Base-by-base conservation (phyloP, 2,329 filamentous ascomycete species). In the Samsoniella hepiali region DNA sequence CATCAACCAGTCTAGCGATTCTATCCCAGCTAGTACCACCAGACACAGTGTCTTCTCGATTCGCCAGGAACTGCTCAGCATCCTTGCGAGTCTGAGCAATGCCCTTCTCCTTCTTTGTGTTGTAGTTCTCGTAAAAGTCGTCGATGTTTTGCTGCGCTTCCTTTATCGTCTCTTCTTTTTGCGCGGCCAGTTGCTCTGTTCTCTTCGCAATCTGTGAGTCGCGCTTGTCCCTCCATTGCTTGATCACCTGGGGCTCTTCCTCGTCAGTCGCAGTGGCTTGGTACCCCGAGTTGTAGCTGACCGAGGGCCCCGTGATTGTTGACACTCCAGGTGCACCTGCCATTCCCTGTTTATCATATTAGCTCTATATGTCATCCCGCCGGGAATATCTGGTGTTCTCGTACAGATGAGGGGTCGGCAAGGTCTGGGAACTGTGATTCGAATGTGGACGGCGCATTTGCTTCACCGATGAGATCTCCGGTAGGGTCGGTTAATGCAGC, bases 101-200 rank as follows among this genome's bases (percentile, higher is more conserved):
- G 65, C 86, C 87, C 84, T 98, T 98, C 76, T 99, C 95, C 76
- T 95, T 94, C 81, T 97, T 97, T 77, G 90, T 88, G 82, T 98
- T 98, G 83, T 99, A 99, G 79, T 97, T 97, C 74, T 97, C 93
- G 82, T 99, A 99, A 80, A 98, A 99, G 76, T 97, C 95, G 75
- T 99, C 95, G 68, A 99, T 96, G 76, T 96, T 95, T 75, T 93
- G 86, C 73, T 93, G 92, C 11, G 95, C 95, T 70, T 95, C 92
- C 75, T 91, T 88, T 73, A 97, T 81, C 1, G 93, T 97, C 75
- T 94, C 88, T 67, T 87, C 85, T 75, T 95, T 95, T 79, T 93
- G 91, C 68, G 87, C 83, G 49, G 88, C 86, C 62, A 94, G 94
- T 68, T 94, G 87, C 76, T 96, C 88, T 68, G 91, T 89, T 71